A percentile compares a stretch with the other conserved stretches of the same genome.
phyloP scores from a whole-genome alignment of 768 basidiomycete species.

The Suillus placidus region DNA sequence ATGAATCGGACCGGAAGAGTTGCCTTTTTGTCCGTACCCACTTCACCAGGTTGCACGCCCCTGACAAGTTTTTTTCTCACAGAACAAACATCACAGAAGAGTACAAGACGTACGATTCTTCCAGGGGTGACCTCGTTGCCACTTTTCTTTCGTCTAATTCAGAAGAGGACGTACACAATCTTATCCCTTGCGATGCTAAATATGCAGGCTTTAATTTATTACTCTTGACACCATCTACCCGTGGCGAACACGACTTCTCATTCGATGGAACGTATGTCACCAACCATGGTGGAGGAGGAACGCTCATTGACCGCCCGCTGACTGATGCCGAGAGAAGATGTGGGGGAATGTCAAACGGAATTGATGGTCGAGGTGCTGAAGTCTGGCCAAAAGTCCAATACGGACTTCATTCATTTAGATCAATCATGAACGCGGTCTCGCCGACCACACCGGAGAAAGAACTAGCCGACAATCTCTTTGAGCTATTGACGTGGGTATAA shows the following conservation, averaged over 20 bases:
- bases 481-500: slow-evolving; percentile 66
- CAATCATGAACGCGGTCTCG: slow-evolving; percentile 41
- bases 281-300: slow-evolving; percentile 71
- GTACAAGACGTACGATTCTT: slow-evolving; percentile 46
- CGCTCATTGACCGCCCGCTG: slow-evolving; percentile 56
- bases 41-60: slow-evolving; percentile 13
- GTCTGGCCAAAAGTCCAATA: slow-evolving; percentile 77
- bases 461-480: slow-evolving; percentile 62
- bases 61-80: slow-evolving; percentile 22
- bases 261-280: slow-evolving; percentile 64
- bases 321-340: slow-evolving; percentile 47
- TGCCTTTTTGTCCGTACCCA: slow-evolving; percentile 65
- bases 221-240: slow-evolving; percentile 51
- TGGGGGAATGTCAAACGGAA: slow-evolving; percentile 75
- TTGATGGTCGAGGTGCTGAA: slow-evolving; percentile 61
- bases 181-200: slow-evolving; percentile 48
- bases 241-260: slow-evolving; percentile 28
- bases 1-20: slow-evolving; percentile 64
- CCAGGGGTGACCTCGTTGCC: slow-evolving; percentile 70
- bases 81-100: slow-evolving; percentile 88
- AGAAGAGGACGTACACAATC: slow-evolving; percentile 49
- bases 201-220: slow-evolving; percentile 86
- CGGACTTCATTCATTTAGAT: slow-evolving; percentile 52
- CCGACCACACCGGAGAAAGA: slow-evolving; percentile 48
- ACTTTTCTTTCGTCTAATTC: slow-evolving; percentile 64